Evolutionary conservation across 352 stramenopile genomes (phyloP), one percentile per base, ranked within the genome.

Genomic region (Phytophthora ramorum): DNA sequence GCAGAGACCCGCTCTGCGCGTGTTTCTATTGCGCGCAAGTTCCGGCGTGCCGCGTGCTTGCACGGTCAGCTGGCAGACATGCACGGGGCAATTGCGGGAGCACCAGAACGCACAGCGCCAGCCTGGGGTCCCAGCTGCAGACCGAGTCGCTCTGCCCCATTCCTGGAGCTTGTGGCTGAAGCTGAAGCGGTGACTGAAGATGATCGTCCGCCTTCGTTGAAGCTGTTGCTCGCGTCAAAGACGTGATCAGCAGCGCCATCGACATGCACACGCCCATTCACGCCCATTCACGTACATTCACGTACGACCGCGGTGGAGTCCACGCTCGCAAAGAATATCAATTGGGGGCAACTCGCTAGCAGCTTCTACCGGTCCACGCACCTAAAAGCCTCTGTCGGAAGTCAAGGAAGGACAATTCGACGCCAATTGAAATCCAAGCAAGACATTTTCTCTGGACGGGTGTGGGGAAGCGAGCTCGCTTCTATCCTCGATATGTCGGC

Each of bases 11-110:
- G n/a, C 12, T 9, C 8, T n/a, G 4, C 10, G 40, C 17, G 17
- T 46, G 40, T 46, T 46, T 46, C 40, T 46, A 3, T 24, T 19
- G 13, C 34, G 41, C 43, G 32, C 44, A 24, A 48, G 49, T 67
- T 67, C 59, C 59, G 59, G 22, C 50, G 22, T 65, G 37, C 7
- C 22, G 17, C 20, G 28, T 30, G 44, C 28, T 58, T 65, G 22
- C 45, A 17, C 37, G 17, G 34, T 61, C 37, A 22, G 16, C 6
- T 44, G 37, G 34, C 34, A 8, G 34, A 40, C 14, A 40, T n/a
- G 34, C 34, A 40, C 26, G 26, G 26, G 26, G 26, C 26, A 32
- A 32, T 8, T 1, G 26, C n/a, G 7, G 0, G 26, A 32, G 26
- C 26, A 32, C 26, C 26, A 38, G 32, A 38, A 38, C 13, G 32